Evolutionary conservation across 495 filamentous ascomycete species (phyloP).

Genomic region (Collariella sp.): DNA sequence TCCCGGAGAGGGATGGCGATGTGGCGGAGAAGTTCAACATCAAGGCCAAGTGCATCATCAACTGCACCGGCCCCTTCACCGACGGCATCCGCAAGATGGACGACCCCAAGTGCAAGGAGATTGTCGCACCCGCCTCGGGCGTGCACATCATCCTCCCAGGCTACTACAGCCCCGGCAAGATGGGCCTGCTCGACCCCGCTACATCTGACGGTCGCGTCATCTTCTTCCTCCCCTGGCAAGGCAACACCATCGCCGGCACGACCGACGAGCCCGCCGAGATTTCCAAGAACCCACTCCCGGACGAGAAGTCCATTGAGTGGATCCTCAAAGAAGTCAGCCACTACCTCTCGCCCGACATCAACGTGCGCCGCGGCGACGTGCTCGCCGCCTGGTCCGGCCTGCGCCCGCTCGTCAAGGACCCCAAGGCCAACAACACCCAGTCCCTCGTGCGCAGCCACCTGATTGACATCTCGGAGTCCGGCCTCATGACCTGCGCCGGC

Average conservation of each 20-base stretch:
- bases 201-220: constrained; percentile 96
- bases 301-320: constrained; percentile 93
- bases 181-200: constrained; percentile 91
- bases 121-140: constrained; percentile 88
- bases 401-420: constrained; percentile 87
- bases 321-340: constrained; percentile 84
- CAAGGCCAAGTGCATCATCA: constrained; percentile 85
- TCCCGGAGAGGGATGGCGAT: constrained; percentile 48
- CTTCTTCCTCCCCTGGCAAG: constrained; percentile 99
- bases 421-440: constrained; percentile 86
- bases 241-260: constrained; percentile 96
- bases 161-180: constrained; percentile 88
- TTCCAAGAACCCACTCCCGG: constrained; percentile 72
- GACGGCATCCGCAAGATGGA: constrained; percentile 92
- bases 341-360: constrained; percentile 89
- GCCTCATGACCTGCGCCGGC: constrained; percentile 88
- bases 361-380: constrained; percentile 86
- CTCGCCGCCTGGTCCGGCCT: constrained; percentile 95
- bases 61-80: constrained; percentile 93
- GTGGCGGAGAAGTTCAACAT: constrained; percentile 57
- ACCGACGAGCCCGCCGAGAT: constrained; percentile 84
- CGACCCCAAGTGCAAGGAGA: constrained; percentile 60
- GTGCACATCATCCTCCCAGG: constrained; percentile 93
- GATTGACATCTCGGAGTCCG: constrained; percentile 75
- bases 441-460: constrained; percentile 94